Evolutionary conservation across 1,284 basidiomycete species (phyloP).

Genomic region (Hemileia vastatrix): DNA sequence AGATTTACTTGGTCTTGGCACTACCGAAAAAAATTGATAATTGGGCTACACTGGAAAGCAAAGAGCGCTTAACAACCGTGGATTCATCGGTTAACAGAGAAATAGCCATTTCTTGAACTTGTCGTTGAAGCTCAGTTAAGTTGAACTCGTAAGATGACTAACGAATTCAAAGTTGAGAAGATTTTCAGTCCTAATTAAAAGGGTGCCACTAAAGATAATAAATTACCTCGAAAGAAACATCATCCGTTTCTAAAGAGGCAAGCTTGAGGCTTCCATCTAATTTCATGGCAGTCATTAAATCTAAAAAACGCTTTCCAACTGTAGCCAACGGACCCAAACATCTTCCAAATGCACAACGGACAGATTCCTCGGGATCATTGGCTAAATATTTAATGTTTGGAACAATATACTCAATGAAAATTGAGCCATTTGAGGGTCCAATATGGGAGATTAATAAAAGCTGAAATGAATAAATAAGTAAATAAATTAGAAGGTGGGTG

Average conservation of each 20-base stretch:
- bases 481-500: not conserved
- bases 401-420: conserved; percentile 90
- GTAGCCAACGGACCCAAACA: conserved; percentile 75
- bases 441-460: conserved; percentile 75
- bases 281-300: conserved; percentile 82
- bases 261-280: conserved; percentile 65
- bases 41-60: conserved; percentile 66
- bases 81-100: conserved; percentile 54
- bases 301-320: conserved; percentile 70
- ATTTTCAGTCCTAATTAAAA: not conserved
- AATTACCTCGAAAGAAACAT: conserved; percentile 60
- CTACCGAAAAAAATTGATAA: conserved; percentile 87
- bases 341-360: conserved; percentile 78
- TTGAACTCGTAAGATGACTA: conserved; percentile 71
- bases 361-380: conserved; percentile 73
- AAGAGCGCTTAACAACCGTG: conserved; percentile 51
- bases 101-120: conserved; percentile 78
- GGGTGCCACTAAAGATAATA: not conserved
- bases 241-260: conserved; percentile 49
- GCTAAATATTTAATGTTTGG: conserved; percentile 76
- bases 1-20: conserved; percentile 62
- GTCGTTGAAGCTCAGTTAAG: conserved; percentile 70
- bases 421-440: conserved; percentile 70
- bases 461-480: conserved; percentile 46
- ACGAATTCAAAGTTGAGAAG: not conserved